A percentile compares a stretch with the other conserved stretches of the same genome.
These are phyloP conservation scores for Populus hybrid DNA, from an alignment of 441 rosid species.

Conservation along the genomic window DNA sequence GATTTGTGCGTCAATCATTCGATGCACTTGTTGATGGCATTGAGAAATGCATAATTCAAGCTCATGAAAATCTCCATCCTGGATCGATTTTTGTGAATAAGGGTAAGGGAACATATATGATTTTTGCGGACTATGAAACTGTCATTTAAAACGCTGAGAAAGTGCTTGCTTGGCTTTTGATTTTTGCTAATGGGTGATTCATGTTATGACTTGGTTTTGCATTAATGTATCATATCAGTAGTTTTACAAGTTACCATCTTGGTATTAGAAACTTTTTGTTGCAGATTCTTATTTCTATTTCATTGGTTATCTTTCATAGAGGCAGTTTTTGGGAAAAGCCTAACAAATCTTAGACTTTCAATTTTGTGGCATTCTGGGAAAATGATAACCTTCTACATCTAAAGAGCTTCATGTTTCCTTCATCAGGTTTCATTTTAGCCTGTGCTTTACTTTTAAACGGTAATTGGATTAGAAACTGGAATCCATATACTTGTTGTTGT, in stretches of 20 bases:
- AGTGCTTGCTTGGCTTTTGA: background rate
- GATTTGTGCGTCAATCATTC: constrained; percentile 90
- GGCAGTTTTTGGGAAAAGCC: background rate
- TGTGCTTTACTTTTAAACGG: background rate
- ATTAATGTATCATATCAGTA: background rate
- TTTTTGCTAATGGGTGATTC: background rate
- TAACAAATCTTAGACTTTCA: background rate
- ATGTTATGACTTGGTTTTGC: background rate
- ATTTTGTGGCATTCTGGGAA: background rate
- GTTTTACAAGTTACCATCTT: background rate
- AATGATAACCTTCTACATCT: background rate
- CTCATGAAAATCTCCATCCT: constrained; percentile 83
- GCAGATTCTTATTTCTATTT: background rate
- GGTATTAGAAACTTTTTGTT: background rate
- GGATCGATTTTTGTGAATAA: constrained; percentile 70
- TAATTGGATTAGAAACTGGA: background rate
- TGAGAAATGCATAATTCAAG: constrained; percentile 75
- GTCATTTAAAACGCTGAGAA: background rate
- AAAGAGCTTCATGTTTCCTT: background rate
- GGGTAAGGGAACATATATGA: constrained; percentile 40
- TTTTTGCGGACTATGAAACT: background rate
- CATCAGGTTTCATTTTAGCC: background rate
- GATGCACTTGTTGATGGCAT: constrained; percentile 93
- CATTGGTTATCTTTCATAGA: background rate
- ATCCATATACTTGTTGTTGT: background rate